A percentile compares a stretch with the other conserved stretches of the same genome.
These are phyloP conservation scores for Thalassiosira livingstoniorum DNA, from an alignment of 352 stramenopile genomes.

Conservation along the genomic window DNA sequence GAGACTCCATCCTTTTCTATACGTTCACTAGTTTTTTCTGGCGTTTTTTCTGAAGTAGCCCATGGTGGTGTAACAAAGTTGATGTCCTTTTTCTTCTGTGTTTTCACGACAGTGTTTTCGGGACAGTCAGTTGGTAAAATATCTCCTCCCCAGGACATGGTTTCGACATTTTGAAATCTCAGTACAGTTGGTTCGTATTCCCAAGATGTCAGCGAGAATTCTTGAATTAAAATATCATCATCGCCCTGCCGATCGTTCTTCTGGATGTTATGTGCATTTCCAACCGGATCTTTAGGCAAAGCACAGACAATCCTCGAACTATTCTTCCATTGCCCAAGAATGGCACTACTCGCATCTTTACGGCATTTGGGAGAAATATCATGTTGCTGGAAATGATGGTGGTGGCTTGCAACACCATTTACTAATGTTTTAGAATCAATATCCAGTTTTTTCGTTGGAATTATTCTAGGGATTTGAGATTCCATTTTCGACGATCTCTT, in stretches of 20 bases:
- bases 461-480: too few species aligned
- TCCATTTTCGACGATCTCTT: too few species aligned
- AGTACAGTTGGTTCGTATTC: constrained; percentile 2
- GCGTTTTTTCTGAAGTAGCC: not conserved
- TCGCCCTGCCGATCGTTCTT: not conserved
- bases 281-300: not conserved
- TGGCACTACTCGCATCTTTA: not conserved
- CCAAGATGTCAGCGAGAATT: not conserved
- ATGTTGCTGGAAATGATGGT: too few species aligned
- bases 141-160: not conserved
- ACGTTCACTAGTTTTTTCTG: not conserved
- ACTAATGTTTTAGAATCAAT: too few species aligned
- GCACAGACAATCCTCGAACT: not conserved
- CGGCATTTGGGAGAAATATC: not conserved
- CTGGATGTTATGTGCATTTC: not conserved
- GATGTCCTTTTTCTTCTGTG: not conserved
- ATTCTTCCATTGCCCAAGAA: not conserved
- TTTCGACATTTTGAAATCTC: constrained; percentile 1
- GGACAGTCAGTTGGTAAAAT: constrained; percentile 1
- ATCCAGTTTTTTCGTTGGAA: too few species aligned
- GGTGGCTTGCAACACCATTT: too few species aligned
- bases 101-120: not conserved
- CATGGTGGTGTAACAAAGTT: not conserved
- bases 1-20: not conserved
- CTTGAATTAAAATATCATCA: not conserved